Evolutionary conservation across 768 basidiomycete species (phyloP).

Genomic region (Termitomyces sp.): DNA sequence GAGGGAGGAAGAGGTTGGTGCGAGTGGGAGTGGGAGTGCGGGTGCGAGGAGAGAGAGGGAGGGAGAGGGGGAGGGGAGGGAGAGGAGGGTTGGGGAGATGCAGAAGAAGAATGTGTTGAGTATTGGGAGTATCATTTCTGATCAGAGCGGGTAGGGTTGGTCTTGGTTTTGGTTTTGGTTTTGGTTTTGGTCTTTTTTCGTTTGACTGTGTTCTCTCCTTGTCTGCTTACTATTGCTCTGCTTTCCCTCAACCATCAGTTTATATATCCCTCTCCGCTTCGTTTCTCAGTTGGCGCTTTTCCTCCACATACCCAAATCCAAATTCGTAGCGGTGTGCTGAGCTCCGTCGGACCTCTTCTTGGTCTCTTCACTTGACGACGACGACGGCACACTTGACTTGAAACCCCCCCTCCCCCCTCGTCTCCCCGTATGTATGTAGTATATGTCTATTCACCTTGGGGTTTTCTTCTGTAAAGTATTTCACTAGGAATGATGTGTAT

Average conservation of each 20-base stretch:
- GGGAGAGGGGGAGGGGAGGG: constrained; percentile 5
- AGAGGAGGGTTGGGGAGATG: constrained; percentile 14
- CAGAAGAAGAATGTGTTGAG: constrained; percentile 65
- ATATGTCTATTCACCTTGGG: neutral
- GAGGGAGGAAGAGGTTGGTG: constrained; percentile 4
- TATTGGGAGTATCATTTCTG: constrained; percentile 65
- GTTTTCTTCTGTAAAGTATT: neutral
- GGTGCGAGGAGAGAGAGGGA: constrained; percentile 16
- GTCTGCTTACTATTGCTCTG: neutral
- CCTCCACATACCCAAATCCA: no score
- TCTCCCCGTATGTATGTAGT: neutral
- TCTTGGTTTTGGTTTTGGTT: neutral
- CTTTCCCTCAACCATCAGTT: no score
- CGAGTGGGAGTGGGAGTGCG: constrained; percentile 4
- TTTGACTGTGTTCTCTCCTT: neutral
- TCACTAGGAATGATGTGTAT: neutral
- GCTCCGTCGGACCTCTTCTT: neutral
- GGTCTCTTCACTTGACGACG: no score
- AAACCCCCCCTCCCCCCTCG: no score
- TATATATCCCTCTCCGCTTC: no score
- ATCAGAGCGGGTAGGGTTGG: neutral
- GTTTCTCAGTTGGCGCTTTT: neutral
- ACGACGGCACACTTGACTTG: no score
- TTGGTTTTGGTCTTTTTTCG: neutral
- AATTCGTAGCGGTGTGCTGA: neutral